Percentiles rank a stretch among this genome's conserved stretches.
Conservation (phyloP, 1,284 basidiomycete species). For the Melanopsichium pennsylvanicum region DNA sequence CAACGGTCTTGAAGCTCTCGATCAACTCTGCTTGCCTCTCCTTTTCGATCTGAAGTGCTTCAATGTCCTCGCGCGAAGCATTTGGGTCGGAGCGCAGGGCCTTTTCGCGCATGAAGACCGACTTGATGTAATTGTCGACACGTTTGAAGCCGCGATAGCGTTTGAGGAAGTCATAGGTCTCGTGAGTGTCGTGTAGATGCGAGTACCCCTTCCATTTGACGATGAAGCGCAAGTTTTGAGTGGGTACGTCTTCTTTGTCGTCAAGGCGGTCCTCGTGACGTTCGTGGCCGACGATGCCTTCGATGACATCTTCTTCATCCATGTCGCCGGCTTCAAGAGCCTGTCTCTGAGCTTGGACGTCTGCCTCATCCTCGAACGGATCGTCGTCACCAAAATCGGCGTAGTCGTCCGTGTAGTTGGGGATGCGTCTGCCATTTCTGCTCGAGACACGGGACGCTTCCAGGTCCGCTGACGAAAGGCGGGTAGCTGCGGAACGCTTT, state of each 20-base stretch:
- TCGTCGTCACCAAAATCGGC: conserved; percentile 61
- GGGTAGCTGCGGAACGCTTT: conserved; percentile 21
- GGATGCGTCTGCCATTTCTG: conserved; percentile 55
- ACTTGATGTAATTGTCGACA: conserved; percentile 98
- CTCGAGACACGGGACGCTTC: conserved; percentile 56
- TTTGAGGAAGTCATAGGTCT: conserved; percentile 87
- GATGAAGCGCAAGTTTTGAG: conserved; percentile 67
- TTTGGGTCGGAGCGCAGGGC: conserved; percentile 75
- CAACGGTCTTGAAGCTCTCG: conserved; percentile 89
- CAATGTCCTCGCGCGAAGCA: conserved; percentile 84
- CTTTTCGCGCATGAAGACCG: conserved; percentile 75
- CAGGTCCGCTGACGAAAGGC: conserved; percentile 38
- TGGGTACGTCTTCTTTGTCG: conserved; percentile 66
- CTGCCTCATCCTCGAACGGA: conserved; percentile 60
- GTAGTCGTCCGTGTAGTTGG: conserved; percentile 66
- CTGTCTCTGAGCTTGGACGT: conserved; percentile 32
- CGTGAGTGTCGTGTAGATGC: conserved; percentile 83
- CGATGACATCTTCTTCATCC: conserved; percentile 66
- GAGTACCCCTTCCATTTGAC: conserved; percentile 68
- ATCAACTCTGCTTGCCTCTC: conserved; percentile 88
- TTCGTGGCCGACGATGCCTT: conserved; percentile 67
- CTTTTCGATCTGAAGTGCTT: conserved; percentile 80
- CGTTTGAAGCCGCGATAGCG: conserved; percentile 92
- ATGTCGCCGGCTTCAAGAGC: conserved; percentile 23
- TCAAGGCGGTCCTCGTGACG: conserved; percentile 59